Evolutionary conservation across 2,329 filamentous ascomycete genomes (phyloP), one percentile per base, ranked within the genome.

Genomic region (Monilinia vaccinii-corymbosi): DNA sequence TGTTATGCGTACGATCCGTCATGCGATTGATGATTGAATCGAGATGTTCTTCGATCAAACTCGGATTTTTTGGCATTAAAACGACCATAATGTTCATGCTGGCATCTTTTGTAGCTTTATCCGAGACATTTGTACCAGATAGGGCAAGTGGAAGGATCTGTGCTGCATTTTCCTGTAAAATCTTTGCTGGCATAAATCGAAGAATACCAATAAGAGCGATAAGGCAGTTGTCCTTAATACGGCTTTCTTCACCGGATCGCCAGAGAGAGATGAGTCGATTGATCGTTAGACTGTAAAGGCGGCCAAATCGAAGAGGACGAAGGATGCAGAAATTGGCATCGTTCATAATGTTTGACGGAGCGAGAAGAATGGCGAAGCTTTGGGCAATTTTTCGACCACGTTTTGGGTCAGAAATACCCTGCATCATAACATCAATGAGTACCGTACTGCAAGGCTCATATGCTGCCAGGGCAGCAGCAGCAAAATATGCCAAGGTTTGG

Each of bases 191-290:
- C 50, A 69, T 66, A 50, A 65, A 64, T 14, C 61, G 60, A 1
- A 73, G 45, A 11, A 72, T 60, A 2, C 66, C 68, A 10, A 64
- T 62, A 9, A 72, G 61, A 11, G 71, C 71, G 31, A 72, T 63
- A 0, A 72, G 55, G 25, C 61, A 66, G 23, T 70, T 70, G 0
- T 63, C 60, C 50, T 69, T 70, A 0, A 62, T 42, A 6, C 44
- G 49, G 2, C 45, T 52, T 10, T 62, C 44, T 13, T 56, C 45
- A 36, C 18, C 49, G 14, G 46, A 44, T 53, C 56, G 45, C 65
- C 66, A 71, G 0, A 62, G 58, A 6, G 31, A 28, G 11, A 66
- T 60, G 10, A 70, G 40, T 31, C 61, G 49, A 21, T 55, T 44
- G 34, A 65, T 63, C 5, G 59, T 61, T 1, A 65, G 36, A 23